Conservation (phyloP, 2,329 filamentous ascomycete genomes). For the Fusarium odoratissimum region DNA sequence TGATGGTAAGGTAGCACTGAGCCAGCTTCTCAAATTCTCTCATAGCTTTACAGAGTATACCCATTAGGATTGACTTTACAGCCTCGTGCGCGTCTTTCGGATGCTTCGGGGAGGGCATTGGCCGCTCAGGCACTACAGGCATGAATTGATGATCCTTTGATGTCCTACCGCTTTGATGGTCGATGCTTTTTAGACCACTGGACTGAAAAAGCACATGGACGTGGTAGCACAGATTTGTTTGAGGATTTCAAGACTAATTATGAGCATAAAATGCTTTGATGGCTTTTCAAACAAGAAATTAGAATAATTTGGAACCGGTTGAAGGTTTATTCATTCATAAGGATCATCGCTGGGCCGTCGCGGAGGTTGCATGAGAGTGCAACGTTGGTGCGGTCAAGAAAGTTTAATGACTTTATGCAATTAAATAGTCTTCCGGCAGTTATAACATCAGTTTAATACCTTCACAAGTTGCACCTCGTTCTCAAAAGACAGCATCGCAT, state of each 20-base stretch:
- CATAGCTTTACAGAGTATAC: not conserved
- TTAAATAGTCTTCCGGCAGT: not conserved
- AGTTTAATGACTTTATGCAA: not conserved
- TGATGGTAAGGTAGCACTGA: not conserved
- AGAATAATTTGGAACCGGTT: not conserved
- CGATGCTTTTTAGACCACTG: not conserved
- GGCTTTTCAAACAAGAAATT: accelerated
- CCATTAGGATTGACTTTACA: not conserved
- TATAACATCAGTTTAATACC: not conserved
- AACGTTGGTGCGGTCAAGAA: not conserved
- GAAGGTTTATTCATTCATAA: not conserved
- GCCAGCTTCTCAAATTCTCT: not conserved
- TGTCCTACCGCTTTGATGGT: not conserved
- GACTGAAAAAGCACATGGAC: not conserved
- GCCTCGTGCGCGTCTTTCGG: not conserved
- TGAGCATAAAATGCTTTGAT: not conserved
- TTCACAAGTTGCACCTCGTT: not conserved
- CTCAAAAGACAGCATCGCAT: not conserved
- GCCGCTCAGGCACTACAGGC: not conserved
- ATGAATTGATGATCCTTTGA: not conserved
- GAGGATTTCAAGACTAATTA: no score
- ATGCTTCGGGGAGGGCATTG: not conserved
- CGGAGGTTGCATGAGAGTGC: not conserved
- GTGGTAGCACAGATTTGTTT: not conserved
- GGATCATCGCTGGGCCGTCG: not conserved